These are phyloP conservation scores for Sphaerulina vaccinii DNA, from an alignment of 2,329 filamentous ascomycete species.

Conservation along the genomic window DNA sequence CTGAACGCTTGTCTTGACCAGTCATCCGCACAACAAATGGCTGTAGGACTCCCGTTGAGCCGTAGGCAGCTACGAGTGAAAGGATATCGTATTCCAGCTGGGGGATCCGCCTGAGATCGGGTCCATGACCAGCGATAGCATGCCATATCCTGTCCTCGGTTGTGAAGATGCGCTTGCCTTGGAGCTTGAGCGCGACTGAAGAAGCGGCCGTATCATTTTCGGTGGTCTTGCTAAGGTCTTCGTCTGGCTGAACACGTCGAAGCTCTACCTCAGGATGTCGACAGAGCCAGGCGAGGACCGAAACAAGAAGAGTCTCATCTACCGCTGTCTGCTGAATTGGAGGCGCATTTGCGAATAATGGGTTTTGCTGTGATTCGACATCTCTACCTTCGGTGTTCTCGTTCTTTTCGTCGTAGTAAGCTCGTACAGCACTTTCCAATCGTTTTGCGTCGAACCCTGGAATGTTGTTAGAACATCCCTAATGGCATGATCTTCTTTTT, in stretches of 20 bases:
- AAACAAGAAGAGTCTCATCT: constrained; percentile 53
- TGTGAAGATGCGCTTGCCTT: constrained; percentile 46
- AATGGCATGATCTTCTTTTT: background rate
- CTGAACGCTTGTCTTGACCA: constrained; percentile 64
- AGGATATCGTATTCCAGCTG: constrained; percentile 57
- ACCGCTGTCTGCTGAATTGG: constrained; percentile 34
- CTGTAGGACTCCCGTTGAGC: constrained; percentile 57
- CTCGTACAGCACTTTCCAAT: constrained; percentile 41
- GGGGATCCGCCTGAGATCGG: constrained; percentile 55
- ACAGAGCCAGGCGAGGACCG: constrained; percentile 59
- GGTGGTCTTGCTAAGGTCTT: constrained; percentile 41
- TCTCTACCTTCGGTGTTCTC: background rate
- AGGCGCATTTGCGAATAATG: constrained; percentile 30
- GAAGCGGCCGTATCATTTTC: constrained; percentile 15
- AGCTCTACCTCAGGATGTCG: constrained; percentile 54
- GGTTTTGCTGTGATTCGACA: constrained; percentile 15
- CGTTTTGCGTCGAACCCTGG: constrained; percentile 44
- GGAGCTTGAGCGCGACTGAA: constrained; percentile 8
- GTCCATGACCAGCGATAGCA: constrained; percentile 59
- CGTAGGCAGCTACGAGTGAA: constrained; percentile 57
- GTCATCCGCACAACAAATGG: constrained; percentile 55
- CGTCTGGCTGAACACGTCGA: constrained; percentile 41
- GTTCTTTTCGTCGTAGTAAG: constrained; percentile 39
- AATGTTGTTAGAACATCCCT: background rate
- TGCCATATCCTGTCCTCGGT: constrained; percentile 59